A percentile compares a stretch with the other conserved stretches of the same genome.
phyloP scores from a whole-genome alignment of 139 green algal species.

The Tetradesmus lagerheimii region DNA sequence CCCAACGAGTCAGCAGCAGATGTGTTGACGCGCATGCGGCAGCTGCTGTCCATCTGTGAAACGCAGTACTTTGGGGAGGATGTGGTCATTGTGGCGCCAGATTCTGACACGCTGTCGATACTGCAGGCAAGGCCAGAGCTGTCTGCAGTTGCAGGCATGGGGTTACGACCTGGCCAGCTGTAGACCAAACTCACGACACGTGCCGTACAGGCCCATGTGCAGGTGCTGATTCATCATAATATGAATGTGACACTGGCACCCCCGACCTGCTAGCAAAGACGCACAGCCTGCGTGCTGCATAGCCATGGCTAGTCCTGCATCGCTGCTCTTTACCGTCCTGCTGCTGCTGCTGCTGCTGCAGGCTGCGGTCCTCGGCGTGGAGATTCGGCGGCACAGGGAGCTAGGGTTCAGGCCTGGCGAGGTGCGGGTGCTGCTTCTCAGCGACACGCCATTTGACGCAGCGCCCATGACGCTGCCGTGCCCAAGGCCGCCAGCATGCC shows the following conservation, averaged over 20 bases:
- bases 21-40: conserved; percentile 78
- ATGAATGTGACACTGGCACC: too few relatives aligned
- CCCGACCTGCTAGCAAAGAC: too few relatives aligned
- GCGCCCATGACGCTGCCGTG: conserved; percentile 52
- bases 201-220: too few relatives aligned
- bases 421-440: conserved; percentile 66
- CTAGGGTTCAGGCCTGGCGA: conserved; percentile 75
- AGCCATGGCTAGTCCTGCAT: too few relatives aligned
- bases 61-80: conserved; percentile 58
- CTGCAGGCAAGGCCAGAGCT: conserved; percentile 63
- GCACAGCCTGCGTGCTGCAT: too few relatives aligned
- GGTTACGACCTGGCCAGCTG: too few relatives aligned
- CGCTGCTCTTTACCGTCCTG: too few relatives aligned
- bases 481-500: conserved; percentile 57
- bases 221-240: too few relatives aligned
- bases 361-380: conserved; percentile 73
- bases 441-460: conserved; percentile 18
- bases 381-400: conserved; percentile 66
- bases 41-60: conserved; percentile 74
- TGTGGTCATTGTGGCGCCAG: conserved; percentile 74
- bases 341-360: conserved; percentile 54
- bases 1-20: conserved; percentile 79
- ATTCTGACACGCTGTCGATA: conserved; percentile 77
- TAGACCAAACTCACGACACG: too few relatives aligned
- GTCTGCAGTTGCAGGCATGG: background rate